Conservation (phyloP, 257 asterid species). For the Penstemon newberryi region DNA sequence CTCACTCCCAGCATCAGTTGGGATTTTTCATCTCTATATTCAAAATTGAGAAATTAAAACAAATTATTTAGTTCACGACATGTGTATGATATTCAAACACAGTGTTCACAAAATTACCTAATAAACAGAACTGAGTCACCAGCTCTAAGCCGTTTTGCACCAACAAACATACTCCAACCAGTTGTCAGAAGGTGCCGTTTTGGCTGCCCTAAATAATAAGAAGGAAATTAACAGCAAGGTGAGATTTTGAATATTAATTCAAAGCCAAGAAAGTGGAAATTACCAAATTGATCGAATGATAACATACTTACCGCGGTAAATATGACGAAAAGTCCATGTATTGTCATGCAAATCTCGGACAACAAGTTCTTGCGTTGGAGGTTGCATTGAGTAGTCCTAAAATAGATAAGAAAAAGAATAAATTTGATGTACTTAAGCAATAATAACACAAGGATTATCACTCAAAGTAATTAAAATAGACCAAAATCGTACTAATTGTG, state of each 20-base stretch:
- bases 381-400: constrained; percentile 94
- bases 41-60: background rate
- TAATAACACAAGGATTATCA: background rate
- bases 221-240: background rate
- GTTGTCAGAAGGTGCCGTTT: constrained; percentile 94
- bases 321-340: constrained; percentile 95
- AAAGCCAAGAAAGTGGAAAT: too few relatives aligned
- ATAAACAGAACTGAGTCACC: constrained; percentile 92
- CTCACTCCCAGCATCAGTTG: constrained; percentile 88
- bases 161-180: constrained; percentile 99
- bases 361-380: constrained; percentile 94
- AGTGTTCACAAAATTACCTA: constrained; percentile 48
- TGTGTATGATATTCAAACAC: too few relatives aligned
- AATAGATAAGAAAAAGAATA: background rate
- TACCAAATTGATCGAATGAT: background rate
- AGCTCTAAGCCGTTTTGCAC: constrained; percentile 90
- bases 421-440: background rate
- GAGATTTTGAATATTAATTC: background rate
- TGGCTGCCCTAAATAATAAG: constrained; percentile 73
- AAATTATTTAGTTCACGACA: background rate
- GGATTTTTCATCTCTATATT: constrained; percentile 75
- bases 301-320: constrained; percentile 70
- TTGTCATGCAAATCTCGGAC: constrained; percentile 90
- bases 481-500: constrained; percentile 58
- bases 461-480: background rate